A percentile compares a stretch with the other conserved stretches of the same genome.
Evolutionary conservation across 768 basidiomycete species (phyloP).

Genomic region (Artomyces pyxidatus): DNA sequence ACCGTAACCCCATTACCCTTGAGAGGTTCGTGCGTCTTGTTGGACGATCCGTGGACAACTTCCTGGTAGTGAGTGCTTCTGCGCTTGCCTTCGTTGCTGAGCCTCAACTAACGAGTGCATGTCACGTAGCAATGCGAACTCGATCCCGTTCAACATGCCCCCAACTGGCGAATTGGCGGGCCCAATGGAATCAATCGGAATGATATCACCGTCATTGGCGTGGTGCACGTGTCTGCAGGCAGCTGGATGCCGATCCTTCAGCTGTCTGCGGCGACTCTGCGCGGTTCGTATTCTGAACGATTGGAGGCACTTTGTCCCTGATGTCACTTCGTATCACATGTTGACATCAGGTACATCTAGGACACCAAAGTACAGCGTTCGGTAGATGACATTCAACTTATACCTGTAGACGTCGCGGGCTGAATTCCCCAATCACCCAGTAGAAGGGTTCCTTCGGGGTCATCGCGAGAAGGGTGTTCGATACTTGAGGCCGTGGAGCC

Average conservation of each 20-base stretch:
- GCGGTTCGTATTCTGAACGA: no score
- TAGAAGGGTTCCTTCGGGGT: no score
- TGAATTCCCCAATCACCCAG: no score
- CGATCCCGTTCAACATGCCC: slow-evolving; percentile 6
- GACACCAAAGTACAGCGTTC: no score
- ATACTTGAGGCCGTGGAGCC: no score
- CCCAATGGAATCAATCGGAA: slow-evolving; percentile 7
- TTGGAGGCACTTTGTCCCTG: no score
- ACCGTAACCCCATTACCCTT: slow-evolving; percentile 12
- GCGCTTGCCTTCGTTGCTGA: no score
- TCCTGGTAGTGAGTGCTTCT: slow-evolving; percentile 7
- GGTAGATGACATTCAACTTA: no score
- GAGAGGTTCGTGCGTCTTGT: slow-evolving; percentile 14
- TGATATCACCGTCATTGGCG: slow-evolving; percentile 12
- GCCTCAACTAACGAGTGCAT: background rate
- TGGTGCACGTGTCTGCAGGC: slow-evolving; percentile 14
- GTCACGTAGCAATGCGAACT: slow-evolving; percentile 4
- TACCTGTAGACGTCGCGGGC: no score
- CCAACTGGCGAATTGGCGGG: slow-evolving; percentile 13
- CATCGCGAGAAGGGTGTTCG: no score
- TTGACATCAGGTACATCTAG: no score
- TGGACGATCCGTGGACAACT: slow-evolving; percentile 13
- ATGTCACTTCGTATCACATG: no score
- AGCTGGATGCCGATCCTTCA: slow-evolving; percentile 18
- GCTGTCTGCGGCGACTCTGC: slow-evolving; percentile 2